These are phyloP conservation scores for Trichoderma hamatum DNA, from an alignment of 2,329 filamentous ascomycete species.

Conservation along the genomic window DNA sequence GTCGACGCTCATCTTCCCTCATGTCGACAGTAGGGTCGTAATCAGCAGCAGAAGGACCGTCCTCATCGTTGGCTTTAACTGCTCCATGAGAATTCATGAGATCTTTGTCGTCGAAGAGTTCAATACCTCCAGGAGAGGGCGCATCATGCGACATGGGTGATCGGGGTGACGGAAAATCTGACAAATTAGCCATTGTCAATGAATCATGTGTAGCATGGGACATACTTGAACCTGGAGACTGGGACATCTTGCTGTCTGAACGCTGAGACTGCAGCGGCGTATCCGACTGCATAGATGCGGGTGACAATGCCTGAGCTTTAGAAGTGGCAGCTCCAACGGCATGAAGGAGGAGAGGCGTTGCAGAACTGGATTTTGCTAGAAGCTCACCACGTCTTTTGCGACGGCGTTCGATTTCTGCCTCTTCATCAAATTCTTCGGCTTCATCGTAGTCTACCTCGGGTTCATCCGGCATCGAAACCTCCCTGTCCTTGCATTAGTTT, in stretches of 20 bases:
- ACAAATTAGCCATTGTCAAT: constrained; percentile 33
- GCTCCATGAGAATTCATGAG: constrained; percentile 64
- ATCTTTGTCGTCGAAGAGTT: constrained; percentile 67
- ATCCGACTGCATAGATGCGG: constrained; percentile 53
- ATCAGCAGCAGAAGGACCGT: constrained; percentile 88
- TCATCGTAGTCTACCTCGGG: constrained; percentile 53
- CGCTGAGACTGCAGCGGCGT: constrained; percentile 42
- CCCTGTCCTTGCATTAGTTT: constrained; percentile 29
- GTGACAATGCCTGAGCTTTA: constrained; percentile 55
- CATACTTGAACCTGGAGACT: constrained; percentile 55
- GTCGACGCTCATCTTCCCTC: constrained; percentile 76
- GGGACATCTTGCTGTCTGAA: constrained; percentile 43
- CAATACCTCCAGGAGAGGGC: constrained; percentile 61
- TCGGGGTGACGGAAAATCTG: constrained; percentile 48
- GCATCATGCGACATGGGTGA: constrained; percentile 52
- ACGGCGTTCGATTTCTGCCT: constrained; percentile 80
- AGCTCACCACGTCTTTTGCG: constrained; percentile 84
- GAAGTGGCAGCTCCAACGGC: constrained; percentile 67
- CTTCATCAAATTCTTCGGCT: constrained; percentile 72
- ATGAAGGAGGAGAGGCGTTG: constrained; percentile 74
- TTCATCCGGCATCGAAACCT: constrained; percentile 35
- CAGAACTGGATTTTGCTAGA: constrained; percentile 77
- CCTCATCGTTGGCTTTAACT: constrained; percentile 51
- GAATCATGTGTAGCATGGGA: neutral
- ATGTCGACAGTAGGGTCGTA: constrained; percentile 90